Evolutionary conservation across 2,329 filamentous ascomycete species (phyloP), one percentile per base, ranked within the genome.

Genomic region (Ophiognomonia clavigignenti-juglandacearum): DNA sequence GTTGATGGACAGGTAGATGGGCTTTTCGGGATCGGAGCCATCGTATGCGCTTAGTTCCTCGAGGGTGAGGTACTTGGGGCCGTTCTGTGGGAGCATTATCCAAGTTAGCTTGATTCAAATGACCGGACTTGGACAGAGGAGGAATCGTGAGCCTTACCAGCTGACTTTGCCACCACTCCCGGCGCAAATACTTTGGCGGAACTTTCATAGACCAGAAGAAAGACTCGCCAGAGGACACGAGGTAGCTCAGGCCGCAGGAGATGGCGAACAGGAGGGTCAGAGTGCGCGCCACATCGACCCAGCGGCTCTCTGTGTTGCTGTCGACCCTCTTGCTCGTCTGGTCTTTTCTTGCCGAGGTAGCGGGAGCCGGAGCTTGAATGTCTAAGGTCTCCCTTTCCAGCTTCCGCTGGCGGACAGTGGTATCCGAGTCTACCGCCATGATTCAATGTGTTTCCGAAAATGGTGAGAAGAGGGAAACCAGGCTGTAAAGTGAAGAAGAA

Each of bases 1-100:
- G 71, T 93, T 92, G 59, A 98, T 82, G 53, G 90, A 89, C 47
- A 98, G 78, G 71, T 96, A 95, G 64, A 97, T 81, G 6, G 93
- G 93, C 50, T 85, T 82, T 7, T 68, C 64, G 9, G 82, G 72
- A 66, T 96, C 83, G 48, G 71, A 77, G 69, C 93, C 95, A 68
- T 95, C 84, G 74, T 86, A 95, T 42, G 71, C 64, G 38, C 77
- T 65, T 40, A 98, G 83, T 64, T 96, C 75, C 18, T 74, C 72
- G 47, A 86, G 85, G 1, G 89, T 96, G 32, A 97, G 75, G 61
- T 77, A 71, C 42, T 87, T 53, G 13, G 88, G 86, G 2, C 74
- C 74, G 50, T 64, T 61, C 76, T 82, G 55, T 46, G 53, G 65
- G 62, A 14, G 26, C 10, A 26, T 36, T n/a, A 6, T 14, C n/a